These are phyloP conservation scores for Alternaria triticina DNA, from an alignment of 2,329 filamentous ascomycete species.

Conservation along the genomic window DNA sequence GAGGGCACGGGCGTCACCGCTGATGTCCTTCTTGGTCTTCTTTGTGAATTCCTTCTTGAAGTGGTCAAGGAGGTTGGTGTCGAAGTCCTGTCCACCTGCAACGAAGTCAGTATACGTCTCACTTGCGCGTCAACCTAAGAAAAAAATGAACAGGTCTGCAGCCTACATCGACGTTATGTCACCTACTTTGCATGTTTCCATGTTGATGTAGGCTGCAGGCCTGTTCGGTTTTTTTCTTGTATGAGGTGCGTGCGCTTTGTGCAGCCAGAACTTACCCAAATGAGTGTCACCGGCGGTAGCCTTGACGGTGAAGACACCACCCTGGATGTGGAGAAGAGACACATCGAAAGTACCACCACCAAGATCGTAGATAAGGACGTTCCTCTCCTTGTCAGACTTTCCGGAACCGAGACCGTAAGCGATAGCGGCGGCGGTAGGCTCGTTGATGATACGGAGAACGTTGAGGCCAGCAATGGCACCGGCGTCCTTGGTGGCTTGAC, in stretches of 20 bases:
- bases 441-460: slow-evolving; percentile 99
- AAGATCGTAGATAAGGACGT: slow-evolving; percentile 99
- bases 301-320: slow-evolving; percentile 99
- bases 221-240: too few relatives aligned
- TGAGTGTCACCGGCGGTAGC: slow-evolving; percentile 97
- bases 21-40: slow-evolving; percentile 72
- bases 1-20: slow-evolving; percentile 86
- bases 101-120: background rate
- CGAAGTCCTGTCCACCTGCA: slow-evolving; percentile 78
- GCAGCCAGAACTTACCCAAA: slow-evolving; percentile 67
- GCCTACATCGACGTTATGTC: too few relatives aligned
- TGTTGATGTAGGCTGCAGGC: too few relatives aligned
- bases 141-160: too few relatives aligned
- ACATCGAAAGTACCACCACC: slow-evolving; percentile 99
- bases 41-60: slow-evolving; percentile 94
- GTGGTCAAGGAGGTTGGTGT: slow-evolving; percentile 92
- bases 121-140: background rate
- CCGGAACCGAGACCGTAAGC: slow-evolving; percentile 96
- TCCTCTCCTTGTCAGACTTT: slow-evolving; percentile 97
- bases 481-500: slow-evolving; percentile 98
- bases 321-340: slow-evolving; percentile 97
- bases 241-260: background rate
- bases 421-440: slow-evolving; percentile 97
- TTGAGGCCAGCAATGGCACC: slow-evolving; percentile 97
- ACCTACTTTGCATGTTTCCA: too few relatives aligned